Evolutionary conservation across 2,329 filamentous ascomycete species (phyloP).

Genomic region (Ramularia endophylla): DNA sequence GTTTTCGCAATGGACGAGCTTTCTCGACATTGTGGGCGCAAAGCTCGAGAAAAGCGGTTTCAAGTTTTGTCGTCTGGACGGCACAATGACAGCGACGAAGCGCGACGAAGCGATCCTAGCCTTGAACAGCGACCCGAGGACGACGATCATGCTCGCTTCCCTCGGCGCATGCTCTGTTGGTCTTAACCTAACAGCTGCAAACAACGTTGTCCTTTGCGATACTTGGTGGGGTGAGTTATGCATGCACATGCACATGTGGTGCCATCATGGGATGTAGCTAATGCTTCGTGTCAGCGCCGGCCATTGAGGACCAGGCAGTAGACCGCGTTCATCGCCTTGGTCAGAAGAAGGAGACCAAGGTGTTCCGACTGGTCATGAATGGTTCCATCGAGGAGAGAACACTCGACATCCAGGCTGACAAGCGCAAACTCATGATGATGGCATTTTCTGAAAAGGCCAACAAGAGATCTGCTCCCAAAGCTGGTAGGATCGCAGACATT

Average conservation of each 20-base stretch:
- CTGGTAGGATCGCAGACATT: conserved; percentile 41
- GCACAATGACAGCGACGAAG: conserved; percentile 63
- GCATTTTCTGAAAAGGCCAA: conserved; percentile 69
- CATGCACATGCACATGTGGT: background rate
- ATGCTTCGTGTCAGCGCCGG: conserved; percentile 52
- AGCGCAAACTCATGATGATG: conserved; percentile 68
- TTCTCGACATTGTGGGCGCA: conserved; percentile 64
- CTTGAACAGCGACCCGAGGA: conserved; percentile 61
- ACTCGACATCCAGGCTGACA: conserved; percentile 69
- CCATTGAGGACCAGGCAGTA: conserved; percentile 86
- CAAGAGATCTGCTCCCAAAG: conserved; percentile 48
- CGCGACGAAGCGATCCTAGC: conserved; percentile 67
- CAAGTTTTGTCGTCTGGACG: conserved; percentile 68
- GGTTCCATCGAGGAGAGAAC: conserved; percentile 75
- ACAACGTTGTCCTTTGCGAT: conserved; percentile 77
- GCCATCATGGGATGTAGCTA: background rate
- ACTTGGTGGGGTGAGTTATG: conserved; percentile 64
- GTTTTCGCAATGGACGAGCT: conserved; percentile 73
- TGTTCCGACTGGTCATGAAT: conserved; percentile 78
- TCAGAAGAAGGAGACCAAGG: conserved; percentile 70
- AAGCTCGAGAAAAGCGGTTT: conserved; percentile 58
- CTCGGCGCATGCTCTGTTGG: conserved; percentile 79
- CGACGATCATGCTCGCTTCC: conserved; percentile 73
- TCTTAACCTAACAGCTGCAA: conserved; percentile 77
- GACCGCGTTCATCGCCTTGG: conserved; percentile 83